Conservation (phyloP, 2,329 filamentous ascomycete genomes). For the Podosphaera aphanis region DNA sequence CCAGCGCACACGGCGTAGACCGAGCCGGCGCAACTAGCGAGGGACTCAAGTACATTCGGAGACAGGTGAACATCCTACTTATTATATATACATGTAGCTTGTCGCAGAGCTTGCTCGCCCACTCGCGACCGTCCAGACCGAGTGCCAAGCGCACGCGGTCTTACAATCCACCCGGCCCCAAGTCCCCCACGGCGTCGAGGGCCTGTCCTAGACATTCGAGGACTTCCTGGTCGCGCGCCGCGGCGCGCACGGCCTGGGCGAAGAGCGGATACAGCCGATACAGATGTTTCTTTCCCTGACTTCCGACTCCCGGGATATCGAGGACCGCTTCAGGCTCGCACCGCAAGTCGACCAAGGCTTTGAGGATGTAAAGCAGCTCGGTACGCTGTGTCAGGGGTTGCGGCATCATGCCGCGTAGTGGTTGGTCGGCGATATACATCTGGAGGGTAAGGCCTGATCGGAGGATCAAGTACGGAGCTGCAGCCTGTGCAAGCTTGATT, state of each 20-base stretch:
- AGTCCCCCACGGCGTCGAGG: slow-evolving; percentile 33
- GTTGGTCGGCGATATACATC: slow-evolving; percentile 74
- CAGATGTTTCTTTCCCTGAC: slow-evolving; percentile 47
- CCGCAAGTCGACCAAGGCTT: slow-evolving; percentile 38
- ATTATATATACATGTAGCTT: too few species aligned
- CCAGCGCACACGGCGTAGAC: too few species aligned
- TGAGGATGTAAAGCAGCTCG: slow-evolving; percentile 53
- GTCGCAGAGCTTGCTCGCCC: too few species aligned
- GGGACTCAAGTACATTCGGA: too few species aligned
- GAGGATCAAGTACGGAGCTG: slow-evolving; percentile 61
- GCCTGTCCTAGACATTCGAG: slow-evolving; percentile 32
- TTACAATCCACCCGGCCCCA: background rate
- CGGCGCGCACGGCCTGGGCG: slow-evolving; percentile 35
- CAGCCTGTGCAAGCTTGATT: slow-evolving; percentile 40
- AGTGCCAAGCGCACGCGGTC: too few species aligned
- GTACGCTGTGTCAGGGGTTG: slow-evolving; percentile 60
- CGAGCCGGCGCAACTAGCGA: background rate
- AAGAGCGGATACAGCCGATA: slow-evolving; percentile 60
- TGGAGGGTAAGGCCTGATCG: slow-evolving; percentile 62
- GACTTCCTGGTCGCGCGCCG: slow-evolving; percentile 38
- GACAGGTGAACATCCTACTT: too few species aligned
- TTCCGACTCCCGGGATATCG: slow-evolving; percentile 24
- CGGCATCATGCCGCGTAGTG: slow-evolving; percentile 69
- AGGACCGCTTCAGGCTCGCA: slow-evolving; percentile 51
- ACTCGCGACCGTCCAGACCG: too few species aligned